Evolutionary conservation across 345 rosid species (phyloP).

Genomic region (Rhodomyrtus tomentosa): DNA sequence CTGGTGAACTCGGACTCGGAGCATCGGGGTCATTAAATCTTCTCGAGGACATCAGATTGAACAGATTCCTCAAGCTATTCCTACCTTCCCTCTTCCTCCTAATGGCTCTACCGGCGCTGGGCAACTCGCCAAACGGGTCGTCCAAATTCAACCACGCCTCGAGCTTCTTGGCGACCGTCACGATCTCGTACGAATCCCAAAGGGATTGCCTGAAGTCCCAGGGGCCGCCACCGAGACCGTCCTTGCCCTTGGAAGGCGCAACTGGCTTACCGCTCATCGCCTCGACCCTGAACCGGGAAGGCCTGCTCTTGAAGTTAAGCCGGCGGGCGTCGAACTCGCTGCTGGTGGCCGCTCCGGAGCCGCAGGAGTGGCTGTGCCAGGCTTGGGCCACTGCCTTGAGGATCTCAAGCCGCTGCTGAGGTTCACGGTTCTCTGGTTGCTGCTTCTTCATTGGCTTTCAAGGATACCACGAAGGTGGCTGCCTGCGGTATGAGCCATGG

Average conservation of each 20-base stretch:
- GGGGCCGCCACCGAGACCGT: background rate
- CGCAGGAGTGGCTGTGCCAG: slow-evolving; percentile 45
- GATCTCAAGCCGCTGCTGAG: slow-evolving; percentile 38
- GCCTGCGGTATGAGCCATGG: background rate
- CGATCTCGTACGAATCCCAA: slow-evolving; percentile 76
- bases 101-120: background rate
- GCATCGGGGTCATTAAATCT: slow-evolving; percentile 25
- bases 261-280: slow-evolving; percentile 12
- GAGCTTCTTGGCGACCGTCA: slow-evolving; percentile 40
- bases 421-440: slow-evolving; percentile 26
- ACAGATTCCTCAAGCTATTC: slow-evolving; percentile 61
- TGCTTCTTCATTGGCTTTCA: background rate
- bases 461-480: background rate
- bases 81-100: slow-evolving; percentile 26
- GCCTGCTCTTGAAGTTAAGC: slow-evolving; percentile 24
- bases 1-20: background rate
- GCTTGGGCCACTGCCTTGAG: slow-evolving; percentile 89
- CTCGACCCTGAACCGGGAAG: slow-evolving; percentile 72
- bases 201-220: slow-evolving; percentile 76
- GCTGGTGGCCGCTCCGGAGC: slow-evolving; percentile 19
- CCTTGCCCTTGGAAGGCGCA: background rate
- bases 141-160: slow-evolving; percentile 43
- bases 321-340: slow-evolving; percentile 43
- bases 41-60: slow-evolving; percentile 34
- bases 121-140: slow-evolving; percentile 5